A percentile compares a stretch with the other conserved stretches of the same genome.
Evolutionary conservation across 495 filamentous ascomycete genomes (phyloP).

Genomic region (Talaromyces trachyspermus): DNA sequence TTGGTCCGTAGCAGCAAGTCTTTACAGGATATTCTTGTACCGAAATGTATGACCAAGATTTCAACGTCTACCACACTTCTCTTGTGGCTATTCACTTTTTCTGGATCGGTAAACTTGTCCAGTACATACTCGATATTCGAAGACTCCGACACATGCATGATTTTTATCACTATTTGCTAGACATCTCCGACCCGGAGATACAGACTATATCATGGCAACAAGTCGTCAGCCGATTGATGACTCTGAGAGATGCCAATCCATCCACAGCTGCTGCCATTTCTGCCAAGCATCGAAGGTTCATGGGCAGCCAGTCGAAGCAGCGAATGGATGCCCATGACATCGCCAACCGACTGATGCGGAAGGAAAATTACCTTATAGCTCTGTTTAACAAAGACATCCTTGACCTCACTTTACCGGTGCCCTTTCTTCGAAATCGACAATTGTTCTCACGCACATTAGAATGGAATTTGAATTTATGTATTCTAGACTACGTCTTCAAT

Average conservation of each 20-base stretch:
- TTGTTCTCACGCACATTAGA: constrained; percentile 75
- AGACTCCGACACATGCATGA: constrained; percentile 72
- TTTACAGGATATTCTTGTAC: constrained; percentile 69
- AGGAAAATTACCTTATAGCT: constrained; percentile 94
- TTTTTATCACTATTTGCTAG: constrained; percentile 81
- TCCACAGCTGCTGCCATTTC: constrained; percentile 65
- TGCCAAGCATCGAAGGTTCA: constrained; percentile 53
- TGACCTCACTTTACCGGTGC: constrained; percentile 76
- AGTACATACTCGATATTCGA: constrained; percentile 66
- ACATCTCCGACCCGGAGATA: constrained; percentile 84
- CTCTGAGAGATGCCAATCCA: constrained; percentile 77
- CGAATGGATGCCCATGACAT: constrained; percentile 95
- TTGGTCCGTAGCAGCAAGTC: constrained; percentile 66
- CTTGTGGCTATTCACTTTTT: constrained; percentile 83
- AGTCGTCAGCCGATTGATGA: constrained; percentile 82
- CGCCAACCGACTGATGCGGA: constrained; percentile 92
- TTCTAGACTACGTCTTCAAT: constrained; percentile 92
- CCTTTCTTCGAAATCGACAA: constrained; percentile 70
- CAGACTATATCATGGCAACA: constrained; percentile 97
- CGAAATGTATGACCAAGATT: constrained; percentile 81
- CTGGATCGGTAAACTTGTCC: constrained; percentile 73
- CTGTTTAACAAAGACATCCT: constrained; percentile 94
- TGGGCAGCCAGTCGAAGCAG: constrained; percentile 86
- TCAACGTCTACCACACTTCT: constrained; percentile 69
- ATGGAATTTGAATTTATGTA: constrained; percentile 81